Conservation (phyloP, 768 basidiomycete species). For the Rickenella mellea region DNA sequence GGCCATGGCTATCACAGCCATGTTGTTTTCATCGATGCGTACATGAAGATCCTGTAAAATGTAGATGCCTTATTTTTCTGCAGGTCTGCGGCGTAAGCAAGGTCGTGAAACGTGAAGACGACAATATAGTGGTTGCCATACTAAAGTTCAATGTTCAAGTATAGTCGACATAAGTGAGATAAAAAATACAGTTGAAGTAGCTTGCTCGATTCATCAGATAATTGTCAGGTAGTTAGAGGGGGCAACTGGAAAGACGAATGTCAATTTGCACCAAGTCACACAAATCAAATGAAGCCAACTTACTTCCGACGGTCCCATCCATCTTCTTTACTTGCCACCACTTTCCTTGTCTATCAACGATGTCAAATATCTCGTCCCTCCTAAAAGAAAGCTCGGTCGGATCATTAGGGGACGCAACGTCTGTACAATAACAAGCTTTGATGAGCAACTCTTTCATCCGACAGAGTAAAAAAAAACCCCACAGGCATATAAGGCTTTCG, state of each 20-base stretch:
- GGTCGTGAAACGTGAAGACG: no score
- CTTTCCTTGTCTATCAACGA: conserved; percentile 86
- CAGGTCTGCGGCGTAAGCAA: no score
- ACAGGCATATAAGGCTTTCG: conserved; percentile 90
- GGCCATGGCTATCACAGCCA: no score
- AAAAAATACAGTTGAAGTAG: no score
- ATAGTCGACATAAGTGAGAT: no score
- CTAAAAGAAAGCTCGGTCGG: conserved; percentile 91
- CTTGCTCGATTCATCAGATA: conserved; percentile 49
- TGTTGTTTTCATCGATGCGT: no score
- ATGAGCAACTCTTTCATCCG: conserved; percentile 10
- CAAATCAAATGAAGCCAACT: conserved; percentile 26
- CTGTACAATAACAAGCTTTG: conserved; percentile 41
- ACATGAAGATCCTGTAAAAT: no score
- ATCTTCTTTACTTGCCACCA: conserved; percentile 86
- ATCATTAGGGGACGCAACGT: conserved; percentile 86
- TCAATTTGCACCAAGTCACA: conserved; percentile 1
- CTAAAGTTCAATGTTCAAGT: no score
- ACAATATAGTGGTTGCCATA: no score
- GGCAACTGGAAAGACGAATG: conserved; percentile 45
- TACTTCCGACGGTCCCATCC: conserved; percentile 72
- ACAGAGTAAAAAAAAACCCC: conserved; percentile 20
- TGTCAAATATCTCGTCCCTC: conserved; percentile 89
- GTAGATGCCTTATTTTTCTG: no score
- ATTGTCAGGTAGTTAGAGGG: conserved; percentile 83